These are phyloP conservation scores for Pistacia integerrima DNA, from an alignment of 345 rosid genomes.

Conservation along the genomic window DNA sequence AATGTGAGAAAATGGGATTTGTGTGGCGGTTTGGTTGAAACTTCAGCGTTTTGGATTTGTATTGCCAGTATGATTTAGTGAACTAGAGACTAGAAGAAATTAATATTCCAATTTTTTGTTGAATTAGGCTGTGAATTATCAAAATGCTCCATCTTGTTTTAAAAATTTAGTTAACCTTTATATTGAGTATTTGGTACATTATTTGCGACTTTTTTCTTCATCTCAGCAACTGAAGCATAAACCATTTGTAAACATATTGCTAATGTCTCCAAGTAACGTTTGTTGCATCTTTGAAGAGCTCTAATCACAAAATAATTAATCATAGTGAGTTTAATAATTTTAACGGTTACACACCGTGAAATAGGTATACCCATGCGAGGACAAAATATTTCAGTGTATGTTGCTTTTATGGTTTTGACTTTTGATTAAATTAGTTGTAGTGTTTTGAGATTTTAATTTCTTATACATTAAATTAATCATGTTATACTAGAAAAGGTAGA, in stretches of 20 bases:
- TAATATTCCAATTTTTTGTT: neutral
- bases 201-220: neutral
- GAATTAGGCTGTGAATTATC: neutral
- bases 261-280: neutral
- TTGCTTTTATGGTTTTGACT: neutral
- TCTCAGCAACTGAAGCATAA: neutral
- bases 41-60: neutral
- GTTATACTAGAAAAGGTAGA: neutral
- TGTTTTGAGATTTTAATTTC: neutral
- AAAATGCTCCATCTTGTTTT: neutral
- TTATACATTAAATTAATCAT: neutral
- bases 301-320: neutral
- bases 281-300: neutral
- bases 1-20: neutral
- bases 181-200: neutral
- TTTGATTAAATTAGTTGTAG: neutral
- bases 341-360: neutral
- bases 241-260: neutral
- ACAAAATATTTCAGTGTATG: neutral
- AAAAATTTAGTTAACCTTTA: no score
- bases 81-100: neutral
- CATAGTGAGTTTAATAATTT: neutral
- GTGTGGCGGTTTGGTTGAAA: conserved; percentile 11
- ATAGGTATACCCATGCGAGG: neutral
- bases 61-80: neutral